Percentiles rank a stretch among this genome's conserved stretches.
These are phyloP conservation scores for Spiromastix sp. DNA, from an alignment of 2,329 filamentous ascomycete species.

Conservation along the genomic window DNA sequence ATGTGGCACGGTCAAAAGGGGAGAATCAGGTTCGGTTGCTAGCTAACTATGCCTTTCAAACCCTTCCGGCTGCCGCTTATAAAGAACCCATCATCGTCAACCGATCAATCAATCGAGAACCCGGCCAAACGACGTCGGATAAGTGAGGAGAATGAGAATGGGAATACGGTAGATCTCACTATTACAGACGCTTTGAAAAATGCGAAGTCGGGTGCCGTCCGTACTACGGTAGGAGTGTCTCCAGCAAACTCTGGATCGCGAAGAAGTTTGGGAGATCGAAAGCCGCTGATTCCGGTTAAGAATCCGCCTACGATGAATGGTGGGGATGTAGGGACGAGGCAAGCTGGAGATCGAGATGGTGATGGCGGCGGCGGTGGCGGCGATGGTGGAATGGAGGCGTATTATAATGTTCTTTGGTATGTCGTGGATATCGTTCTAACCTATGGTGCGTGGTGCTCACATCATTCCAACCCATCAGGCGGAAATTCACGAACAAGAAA, in stretches of 20 bases:
- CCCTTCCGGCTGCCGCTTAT: slow-evolving; percentile 36
- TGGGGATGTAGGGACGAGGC: slow-evolving; percentile 1
- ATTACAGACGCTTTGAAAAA: too few species aligned
- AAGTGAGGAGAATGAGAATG: slow-evolving; percentile 16
- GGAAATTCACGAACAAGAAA: slow-evolving; percentile 60
- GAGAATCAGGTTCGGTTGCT: neutral
- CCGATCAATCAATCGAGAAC: slow-evolving; percentile 9
- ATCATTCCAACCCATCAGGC: slow-evolving; percentile 34
- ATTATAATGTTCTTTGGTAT: slow-evolving; percentile 40
- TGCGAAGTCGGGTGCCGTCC: slow-evolving; percentile 2
- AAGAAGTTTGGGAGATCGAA: slow-evolving; percentile 14
- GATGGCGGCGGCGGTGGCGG: slow-evolving; percentile 6
- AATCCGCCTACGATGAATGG: slow-evolving; percentile 11
- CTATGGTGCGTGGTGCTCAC: neutral
- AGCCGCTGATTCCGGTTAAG: slow-evolving; percentile 23
- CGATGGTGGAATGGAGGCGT: slow-evolving; percentile 21
- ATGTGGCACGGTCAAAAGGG: too few species aligned
- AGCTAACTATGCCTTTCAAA: slow-evolving; percentile 31
- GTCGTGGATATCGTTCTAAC: slow-evolving; percentile 8
- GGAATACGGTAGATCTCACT: slow-evolving; percentile 8
- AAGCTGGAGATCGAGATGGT: too few species aligned
- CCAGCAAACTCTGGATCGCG: slow-evolving; percentile 3
- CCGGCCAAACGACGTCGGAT: slow-evolving; percentile 30
- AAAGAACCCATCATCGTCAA: slow-evolving; percentile 18
- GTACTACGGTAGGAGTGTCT: slow-evolving; percentile 7